Evolutionary conservation across 495 filamentous ascomycete genomes (phyloP).

Genomic region (Aspergillus nidulans): DNA sequence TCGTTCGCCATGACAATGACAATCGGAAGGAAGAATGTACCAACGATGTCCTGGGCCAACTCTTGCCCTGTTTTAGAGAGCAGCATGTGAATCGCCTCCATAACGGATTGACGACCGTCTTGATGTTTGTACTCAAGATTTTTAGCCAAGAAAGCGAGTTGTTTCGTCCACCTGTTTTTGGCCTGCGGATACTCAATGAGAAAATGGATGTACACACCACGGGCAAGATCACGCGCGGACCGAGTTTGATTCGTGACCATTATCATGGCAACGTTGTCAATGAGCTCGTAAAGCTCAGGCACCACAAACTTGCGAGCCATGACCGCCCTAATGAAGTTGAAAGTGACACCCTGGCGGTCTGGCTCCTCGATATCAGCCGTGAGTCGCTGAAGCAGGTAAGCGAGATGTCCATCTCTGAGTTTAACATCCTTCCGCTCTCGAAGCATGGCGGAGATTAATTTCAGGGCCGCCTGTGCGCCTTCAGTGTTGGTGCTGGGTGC

Average conservation of each 20-base stretch:
- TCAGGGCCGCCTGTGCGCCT: conserved; percentile 77
- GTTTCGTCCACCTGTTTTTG: conserved; percentile 79
- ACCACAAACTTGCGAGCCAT: conserved; percentile 81
- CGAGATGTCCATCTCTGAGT: conserved; percentile 76
- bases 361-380: conserved; percentile 91
- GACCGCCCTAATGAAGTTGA: conserved; percentile 86
- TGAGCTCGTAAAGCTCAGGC: conserved; percentile 81
- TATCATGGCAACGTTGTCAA: conserved; percentile 82
- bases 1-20: conserved; percentile 85
- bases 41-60: conserved; percentile 73
- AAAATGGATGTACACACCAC: conserved; percentile 90
- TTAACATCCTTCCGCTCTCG: conserved; percentile 69
- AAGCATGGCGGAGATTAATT: conserved; percentile 79
- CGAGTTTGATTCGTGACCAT: conserved; percentile 95
- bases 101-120: conserved; percentile 81
- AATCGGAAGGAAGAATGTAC: conserved; percentile 78
- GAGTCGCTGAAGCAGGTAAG: conserved; percentile 76
- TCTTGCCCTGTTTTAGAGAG: conserved; percentile 76
- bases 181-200: conserved; percentile 91
- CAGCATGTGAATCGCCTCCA: conserved; percentile 82
- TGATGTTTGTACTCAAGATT: conserved; percentile 88
- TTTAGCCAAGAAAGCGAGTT: conserved; percentile 79
- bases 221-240: conserved; percentile 76
- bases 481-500: conserved; percentile 74
- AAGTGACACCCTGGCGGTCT: conserved; percentile 81